phyloP scores from a whole-genome alignment of 768 basidiomycete species.

The Sarcomyxa edulis region DNA sequence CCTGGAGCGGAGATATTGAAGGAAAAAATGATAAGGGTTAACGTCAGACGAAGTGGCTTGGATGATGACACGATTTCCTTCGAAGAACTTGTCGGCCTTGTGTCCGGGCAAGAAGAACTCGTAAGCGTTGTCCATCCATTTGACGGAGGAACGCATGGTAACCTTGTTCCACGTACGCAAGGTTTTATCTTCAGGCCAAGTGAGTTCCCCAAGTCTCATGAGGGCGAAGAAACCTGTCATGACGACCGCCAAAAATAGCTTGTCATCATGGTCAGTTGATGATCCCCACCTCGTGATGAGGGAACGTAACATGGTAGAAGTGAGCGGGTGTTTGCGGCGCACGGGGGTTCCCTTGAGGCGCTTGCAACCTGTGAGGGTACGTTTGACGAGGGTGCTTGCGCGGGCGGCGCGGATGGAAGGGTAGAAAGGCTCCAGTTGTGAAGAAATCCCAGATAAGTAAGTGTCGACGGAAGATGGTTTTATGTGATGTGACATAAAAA shows the following conservation, averaged over 20 bases:
- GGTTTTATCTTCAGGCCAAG: slow-evolving; percentile 15
- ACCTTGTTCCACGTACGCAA: slow-evolving; percentile 16
- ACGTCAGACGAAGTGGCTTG: not conserved
- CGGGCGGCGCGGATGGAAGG: slow-evolving; percentile 21
- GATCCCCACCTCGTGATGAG: slow-evolving; percentile 1
- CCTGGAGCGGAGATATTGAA: slow-evolving; percentile 16
- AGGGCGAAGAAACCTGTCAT: slow-evolving; percentile 24
- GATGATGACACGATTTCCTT: slow-evolving; percentile 17
- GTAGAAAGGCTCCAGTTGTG: slow-evolving; percentile 27
- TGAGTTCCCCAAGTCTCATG: slow-evolving; percentile 25
- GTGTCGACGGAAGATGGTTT: slow-evolving; percentile 25
- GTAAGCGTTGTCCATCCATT: not conserved
- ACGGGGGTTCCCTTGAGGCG: slow-evolving; percentile 11
- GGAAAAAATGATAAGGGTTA: slow-evolving; percentile 13
- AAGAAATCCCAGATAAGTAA: slow-evolving; percentile 37
- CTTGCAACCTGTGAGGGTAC: slow-evolving; percentile 25
- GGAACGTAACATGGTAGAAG: slow-evolving; percentile 9
- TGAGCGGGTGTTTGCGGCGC: slow-evolving; percentile 22
- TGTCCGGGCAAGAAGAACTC: slow-evolving; percentile 26
- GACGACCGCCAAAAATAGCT: slow-evolving; percentile 21
- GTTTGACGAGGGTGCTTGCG: slow-evolving; percentile 16
- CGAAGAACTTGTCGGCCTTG: slow-evolving; percentile 28
- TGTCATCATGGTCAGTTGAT: slow-evolving; percentile 15
- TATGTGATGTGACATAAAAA: slow-evolving; percentile 30
- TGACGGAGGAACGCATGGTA: slow-evolving; percentile 11